These are phyloP conservation scores for Fagus sylvatica DNA, from an alignment of 306 rosid genomes.

Conservation along the genomic window DNA sequence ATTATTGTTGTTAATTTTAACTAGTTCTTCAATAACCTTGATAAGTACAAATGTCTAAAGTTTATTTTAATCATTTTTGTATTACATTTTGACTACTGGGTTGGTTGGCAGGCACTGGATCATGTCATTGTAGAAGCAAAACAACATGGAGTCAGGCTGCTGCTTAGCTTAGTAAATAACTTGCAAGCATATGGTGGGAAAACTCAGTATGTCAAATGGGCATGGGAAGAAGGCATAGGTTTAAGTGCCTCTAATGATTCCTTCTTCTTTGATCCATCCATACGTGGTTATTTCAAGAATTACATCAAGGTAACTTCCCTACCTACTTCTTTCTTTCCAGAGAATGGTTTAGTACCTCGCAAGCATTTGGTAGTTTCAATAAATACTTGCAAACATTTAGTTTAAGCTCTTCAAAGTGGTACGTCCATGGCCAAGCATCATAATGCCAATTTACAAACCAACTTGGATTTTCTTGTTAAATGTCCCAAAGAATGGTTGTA, in stretches of 20 bases:
- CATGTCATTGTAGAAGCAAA: constrained; percentile 87
- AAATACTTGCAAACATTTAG: not conserved
- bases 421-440: not conserved
- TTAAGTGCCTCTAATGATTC: constrained; percentile 93
- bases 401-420: not conserved
- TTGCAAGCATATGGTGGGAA: constrained; percentile 95
- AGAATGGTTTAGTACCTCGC: not conserved
- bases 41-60: not conserved
- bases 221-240: constrained; percentile 95
- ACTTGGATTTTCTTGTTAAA: not conserved
- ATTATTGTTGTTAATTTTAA: not conserved
- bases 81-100: constrained; percentile 15
- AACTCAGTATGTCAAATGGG: constrained; percentile 97
- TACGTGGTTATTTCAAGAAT: constrained; percentile 76
- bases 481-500: not conserved
- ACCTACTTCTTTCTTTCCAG: not conserved
- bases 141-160: constrained; percentile 74
- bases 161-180: constrained; percentile 90
- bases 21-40: not conserved
- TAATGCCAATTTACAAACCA: not conserved
- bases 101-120: constrained; percentile 80
- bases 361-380: not conserved
- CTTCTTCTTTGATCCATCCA: constrained; percentile 93
- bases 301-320: constrained; percentile 65
- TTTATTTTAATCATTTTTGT: constrained; percentile 12